A percentile compares a stretch with the other conserved stretches of the same genome.
These are phyloP conservation scores for Russula sp. DNA, from an alignment of 768 basidiomycete species.

Conservation along the genomic window DNA sequence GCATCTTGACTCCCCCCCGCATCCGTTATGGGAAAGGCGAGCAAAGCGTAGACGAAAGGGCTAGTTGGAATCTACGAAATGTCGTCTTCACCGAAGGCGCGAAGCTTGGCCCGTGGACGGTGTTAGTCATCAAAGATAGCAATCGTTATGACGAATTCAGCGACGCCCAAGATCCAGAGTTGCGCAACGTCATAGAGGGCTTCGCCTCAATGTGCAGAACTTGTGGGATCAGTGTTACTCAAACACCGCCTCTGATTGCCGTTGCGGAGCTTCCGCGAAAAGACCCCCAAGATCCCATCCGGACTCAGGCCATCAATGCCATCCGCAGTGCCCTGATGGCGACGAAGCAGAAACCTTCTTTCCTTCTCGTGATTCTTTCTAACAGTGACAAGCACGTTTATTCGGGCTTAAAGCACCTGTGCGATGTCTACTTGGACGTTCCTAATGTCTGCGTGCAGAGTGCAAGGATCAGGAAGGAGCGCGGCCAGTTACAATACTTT, in stretches of 20 bases:
- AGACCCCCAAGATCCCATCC: constrained; percentile 44
- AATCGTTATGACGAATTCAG: constrained; percentile 52
- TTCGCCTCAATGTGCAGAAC: constrained; percentile 56
- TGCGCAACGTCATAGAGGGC: constrained; percentile 39
- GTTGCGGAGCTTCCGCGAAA: constrained; percentile 45
- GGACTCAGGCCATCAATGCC: constrained; percentile 39
- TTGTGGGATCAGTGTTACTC: constrained; percentile 52
- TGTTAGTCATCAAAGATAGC: constrained; percentile 59
- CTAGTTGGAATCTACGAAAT: constrained; percentile 48
- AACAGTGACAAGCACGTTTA: constrained; percentile 43
- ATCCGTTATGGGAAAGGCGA: constrained; percentile 34
- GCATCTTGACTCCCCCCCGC: constrained; percentile 38
- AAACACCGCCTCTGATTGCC: constrained; percentile 32
- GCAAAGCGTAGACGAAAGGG: constrained; percentile 36
- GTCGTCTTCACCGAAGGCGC: constrained; percentile 57
- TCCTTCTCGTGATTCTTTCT: constrained; percentile 43
- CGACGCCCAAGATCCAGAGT: constrained; percentile 45
- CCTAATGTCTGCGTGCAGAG: constrained; percentile 70
- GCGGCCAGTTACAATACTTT: constrained; percentile 44
- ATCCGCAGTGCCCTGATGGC: constrained; percentile 39
- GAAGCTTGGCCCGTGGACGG: constrained; percentile 53
- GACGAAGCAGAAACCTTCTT: constrained; percentile 34
- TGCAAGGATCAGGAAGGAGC: constrained; percentile 61
- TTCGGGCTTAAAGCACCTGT: constrained; percentile 45
- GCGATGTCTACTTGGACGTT: constrained; percentile 42